Evolutionary conservation across 768 basidiomycete species (phyloP).

Genomic region (Mycena amicta): DNA sequence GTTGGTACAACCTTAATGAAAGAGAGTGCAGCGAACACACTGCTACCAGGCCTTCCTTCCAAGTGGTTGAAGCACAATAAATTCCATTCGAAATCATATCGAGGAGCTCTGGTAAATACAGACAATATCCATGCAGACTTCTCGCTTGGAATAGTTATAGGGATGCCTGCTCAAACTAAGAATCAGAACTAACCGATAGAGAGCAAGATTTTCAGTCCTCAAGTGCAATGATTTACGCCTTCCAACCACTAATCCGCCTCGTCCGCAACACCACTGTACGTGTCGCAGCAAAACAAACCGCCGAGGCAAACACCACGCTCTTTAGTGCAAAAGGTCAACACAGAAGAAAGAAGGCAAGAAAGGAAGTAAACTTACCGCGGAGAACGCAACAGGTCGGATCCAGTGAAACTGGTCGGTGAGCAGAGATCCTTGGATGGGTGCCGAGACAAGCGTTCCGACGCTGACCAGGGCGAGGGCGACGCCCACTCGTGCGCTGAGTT

Average conservation of each 20-base stretch:
- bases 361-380: background rate
- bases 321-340: background rate
- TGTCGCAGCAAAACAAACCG: background rate
- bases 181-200: too few species aligned
- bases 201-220: too few species aligned
- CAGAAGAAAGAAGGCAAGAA: background rate
- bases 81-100: too few species aligned
- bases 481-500: constrained; percentile 38
- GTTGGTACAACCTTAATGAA: too few species aligned
- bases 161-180: too few species aligned
- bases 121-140: too few species aligned
- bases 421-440: background rate
- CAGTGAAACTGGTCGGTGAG: constrained; percentile 1
- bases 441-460: background rate
- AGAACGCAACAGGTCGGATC: constrained; percentile 3
- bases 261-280: background rate
- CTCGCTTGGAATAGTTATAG: too few species aligned
- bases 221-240: too few species aligned
- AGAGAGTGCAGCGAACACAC: too few species aligned
- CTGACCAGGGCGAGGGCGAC: constrained; percentile 19
- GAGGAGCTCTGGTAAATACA: too few species aligned
- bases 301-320: background rate
- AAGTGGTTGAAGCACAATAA: too few species aligned
- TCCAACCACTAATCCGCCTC: background rate
- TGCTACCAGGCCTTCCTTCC: too few species aligned